phyloP scores from a whole-genome alignment of 805 yeast genomes.

The Geotrichum ghanense region DNA sequence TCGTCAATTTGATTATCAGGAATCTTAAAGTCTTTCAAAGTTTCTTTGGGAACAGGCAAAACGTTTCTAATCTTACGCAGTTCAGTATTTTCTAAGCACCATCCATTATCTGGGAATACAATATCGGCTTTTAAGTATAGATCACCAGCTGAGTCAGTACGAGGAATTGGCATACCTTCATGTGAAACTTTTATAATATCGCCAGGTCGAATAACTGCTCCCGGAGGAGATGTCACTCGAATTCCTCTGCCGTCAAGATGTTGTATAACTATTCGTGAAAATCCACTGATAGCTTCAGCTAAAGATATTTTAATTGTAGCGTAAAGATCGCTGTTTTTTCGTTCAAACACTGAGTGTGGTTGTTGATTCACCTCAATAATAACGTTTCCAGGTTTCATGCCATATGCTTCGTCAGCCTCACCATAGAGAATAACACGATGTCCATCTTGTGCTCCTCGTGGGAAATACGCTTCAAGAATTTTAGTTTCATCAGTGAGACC shows the following conservation, averaged over 20 bases:
- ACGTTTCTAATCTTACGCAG: slow-evolving; percentile 16
- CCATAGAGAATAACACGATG: slow-evolving; percentile 52
- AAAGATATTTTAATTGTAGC: slow-evolving; percentile 51
- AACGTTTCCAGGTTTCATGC: slow-evolving; percentile 68
- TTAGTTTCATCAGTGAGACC: slow-evolving; percentile 53
- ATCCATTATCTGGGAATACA: slow-evolving; percentile 74
- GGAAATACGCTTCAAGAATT: slow-evolving; percentile 64
- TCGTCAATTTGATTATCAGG: neutral
- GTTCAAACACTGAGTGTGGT: slow-evolving; percentile 36
- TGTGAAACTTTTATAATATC: slow-evolving; percentile 49
- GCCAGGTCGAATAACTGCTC: slow-evolving; percentile 73
- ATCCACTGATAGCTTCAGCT: slow-evolving; percentile 79
- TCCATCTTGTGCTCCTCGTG: slow-evolving; percentile 54
- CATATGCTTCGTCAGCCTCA: slow-evolving; percentile 69
- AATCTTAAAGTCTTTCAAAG: neutral
- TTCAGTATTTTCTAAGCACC: slow-evolving; percentile 72
- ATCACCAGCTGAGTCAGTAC: slow-evolving; percentile 44
- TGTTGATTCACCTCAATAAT: slow-evolving; percentile 46
- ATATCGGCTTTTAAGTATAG: slow-evolving; percentile 58
- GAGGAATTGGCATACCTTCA: slow-evolving; percentile 75
- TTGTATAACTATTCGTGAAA: slow-evolving; percentile 46
- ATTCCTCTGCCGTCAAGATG: slow-evolving; percentile 76
- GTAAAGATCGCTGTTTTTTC: slow-evolving; percentile 55
- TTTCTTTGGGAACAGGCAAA: slow-evolving; percentile 12
- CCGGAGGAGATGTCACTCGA: slow-evolving; percentile 53